Conservation (phyloP, 805 yeast species). For the Teunomyces lycoperdinae region DNA sequence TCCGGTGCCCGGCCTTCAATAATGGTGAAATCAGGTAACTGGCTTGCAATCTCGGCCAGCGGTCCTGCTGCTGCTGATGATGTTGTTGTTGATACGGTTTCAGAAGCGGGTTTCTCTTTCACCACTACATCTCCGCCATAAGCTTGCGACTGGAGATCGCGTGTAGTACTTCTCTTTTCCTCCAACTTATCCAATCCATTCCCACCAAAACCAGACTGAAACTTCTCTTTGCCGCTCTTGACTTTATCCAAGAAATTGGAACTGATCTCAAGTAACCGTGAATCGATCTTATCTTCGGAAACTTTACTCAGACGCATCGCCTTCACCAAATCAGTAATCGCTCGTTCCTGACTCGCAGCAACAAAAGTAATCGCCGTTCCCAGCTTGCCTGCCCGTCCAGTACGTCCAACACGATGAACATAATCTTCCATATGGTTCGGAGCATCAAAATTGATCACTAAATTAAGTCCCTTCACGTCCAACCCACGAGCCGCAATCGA, state of each 20-base stretch:
- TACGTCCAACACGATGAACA: conserved; percentile 93
- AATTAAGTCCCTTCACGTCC: conserved; percentile 80
- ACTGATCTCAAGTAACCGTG: conserved; percentile 49
- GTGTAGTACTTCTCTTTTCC: conserved; percentile 50
- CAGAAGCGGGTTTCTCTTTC: background rate
- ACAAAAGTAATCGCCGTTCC: conserved; percentile 69
- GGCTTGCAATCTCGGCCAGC: background rate
- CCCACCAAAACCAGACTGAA: conserved; percentile 86
- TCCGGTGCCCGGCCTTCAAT: conserved; percentile 53
- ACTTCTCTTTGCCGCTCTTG: conserved; percentile 61
- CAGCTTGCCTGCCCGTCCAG: conserved; percentile 83
- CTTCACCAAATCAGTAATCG: conserved; percentile 65
- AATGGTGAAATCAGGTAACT: conserved; percentile 45
- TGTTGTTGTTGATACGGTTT: conserved; percentile 4
- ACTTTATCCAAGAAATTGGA: conserved; percentile 56
- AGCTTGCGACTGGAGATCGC: conserved; percentile 48
- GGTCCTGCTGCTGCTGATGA: background rate
- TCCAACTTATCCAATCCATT: conserved; percentile 82
- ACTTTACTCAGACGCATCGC: conserved; percentile 60
- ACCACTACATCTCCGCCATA: conserved; percentile 36
- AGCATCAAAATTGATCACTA: conserved; percentile 71
- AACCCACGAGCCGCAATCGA: conserved; percentile 94
- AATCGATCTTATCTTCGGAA: conserved; percentile 45
- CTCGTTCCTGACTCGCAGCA: conserved; percentile 55
- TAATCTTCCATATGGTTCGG: conserved; percentile 93